A percentile compares a stretch with the other conserved stretches of the same genome.
These are phyloP conservation scores for Penicillium steckii DNA, from an alignment of 495 filamentous ascomycete genomes.

Conservation along the genomic window DNA sequence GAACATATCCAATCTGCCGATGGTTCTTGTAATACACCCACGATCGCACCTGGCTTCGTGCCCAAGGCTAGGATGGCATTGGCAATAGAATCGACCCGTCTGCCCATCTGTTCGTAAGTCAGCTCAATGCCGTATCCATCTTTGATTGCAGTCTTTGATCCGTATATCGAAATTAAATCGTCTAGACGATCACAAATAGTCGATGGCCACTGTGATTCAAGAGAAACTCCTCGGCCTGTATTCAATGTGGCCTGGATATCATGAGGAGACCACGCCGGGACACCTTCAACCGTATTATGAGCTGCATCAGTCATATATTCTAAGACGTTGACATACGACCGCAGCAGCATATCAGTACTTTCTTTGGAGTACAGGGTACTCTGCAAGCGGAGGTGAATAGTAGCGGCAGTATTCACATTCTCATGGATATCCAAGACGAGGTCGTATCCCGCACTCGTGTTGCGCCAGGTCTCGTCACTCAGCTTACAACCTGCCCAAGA, in stretches of 20 bases:
- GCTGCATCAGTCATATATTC: background rate
- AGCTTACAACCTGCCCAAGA: background rate
- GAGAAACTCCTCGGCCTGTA: no score
- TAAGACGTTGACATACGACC: slow-evolving; percentile 15
- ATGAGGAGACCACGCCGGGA: no score
- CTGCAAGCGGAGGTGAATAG: slow-evolving; percentile 1
- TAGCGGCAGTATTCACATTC: background rate
- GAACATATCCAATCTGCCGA: slow-evolving; percentile 46
- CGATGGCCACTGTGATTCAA: no score
- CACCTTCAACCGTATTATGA: no score
- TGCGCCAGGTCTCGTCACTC: background rate
- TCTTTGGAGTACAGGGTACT: slow-evolving; percentile 8
- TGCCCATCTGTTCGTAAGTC: background rate
- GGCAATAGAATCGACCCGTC: background rate
- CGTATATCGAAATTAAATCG: background rate
- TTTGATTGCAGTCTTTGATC: background rate
- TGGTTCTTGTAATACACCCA: slow-evolving; percentile 24
- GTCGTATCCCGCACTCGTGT: slow-evolving; percentile 34
- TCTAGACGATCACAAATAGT: no score
- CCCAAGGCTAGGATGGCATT: background rate
- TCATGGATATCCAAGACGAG: slow-evolving; percentile 22
- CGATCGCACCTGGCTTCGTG: background rate
- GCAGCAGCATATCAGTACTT: slow-evolving; percentile 9
- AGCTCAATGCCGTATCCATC: background rate
- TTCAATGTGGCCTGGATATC: no score